phyloP scores from a whole-genome alignment of 1,139 yeast species.

The Lodderomyces jiufengensis region DNA sequence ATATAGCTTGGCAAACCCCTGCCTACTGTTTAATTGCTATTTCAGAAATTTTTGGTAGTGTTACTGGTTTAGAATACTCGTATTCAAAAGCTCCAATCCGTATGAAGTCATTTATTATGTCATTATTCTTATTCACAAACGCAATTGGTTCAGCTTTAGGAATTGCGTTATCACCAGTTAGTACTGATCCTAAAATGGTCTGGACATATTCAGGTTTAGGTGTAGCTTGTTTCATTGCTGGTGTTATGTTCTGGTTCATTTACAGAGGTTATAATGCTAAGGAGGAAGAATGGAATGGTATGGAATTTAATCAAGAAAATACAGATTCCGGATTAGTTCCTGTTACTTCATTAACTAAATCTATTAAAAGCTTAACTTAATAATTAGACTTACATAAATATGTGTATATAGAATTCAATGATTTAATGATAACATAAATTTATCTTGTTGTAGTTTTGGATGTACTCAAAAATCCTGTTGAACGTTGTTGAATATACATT shows the following conservation, averaged over 20 bases:
- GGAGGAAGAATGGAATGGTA: slow-evolving; percentile 60
- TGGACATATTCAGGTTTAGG: slow-evolving; percentile 68
- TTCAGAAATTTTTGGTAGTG: slow-evolving; percentile 62
- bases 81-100: slow-evolving; percentile 65
- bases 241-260: slow-evolving; percentile 57
- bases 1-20: slow-evolving; percentile 62
- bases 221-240: slow-evolving; percentile 55
- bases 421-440: no score
- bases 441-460: no score
- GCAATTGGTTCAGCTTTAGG: slow-evolving; percentile 73
- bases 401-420: no score
- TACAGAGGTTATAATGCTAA: slow-evolving; percentile 54
- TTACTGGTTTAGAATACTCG: slow-evolving; percentile 67
- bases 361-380: slow-evolving; percentile 14
- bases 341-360: slow-evolving; percentile 18
- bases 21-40: slow-evolving; percentile 60
- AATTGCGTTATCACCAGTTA: slow-evolving; percentile 64
- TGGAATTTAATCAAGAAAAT: slow-evolving; percentile 36
- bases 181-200: slow-evolving; percentile 63
- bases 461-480: no score
- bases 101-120: slow-evolving; percentile 67
- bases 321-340: slow-evolving; percentile 20
- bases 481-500: no score
- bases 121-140: slow-evolving; percentile 56
- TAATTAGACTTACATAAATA: no score